A percentile compares a stretch with the other conserved stretches of the same genome.
Evolutionary conservation across 192 early-diverging fungal genomes (phyloP).

Genomic region (Coemansia sp.): DNA sequence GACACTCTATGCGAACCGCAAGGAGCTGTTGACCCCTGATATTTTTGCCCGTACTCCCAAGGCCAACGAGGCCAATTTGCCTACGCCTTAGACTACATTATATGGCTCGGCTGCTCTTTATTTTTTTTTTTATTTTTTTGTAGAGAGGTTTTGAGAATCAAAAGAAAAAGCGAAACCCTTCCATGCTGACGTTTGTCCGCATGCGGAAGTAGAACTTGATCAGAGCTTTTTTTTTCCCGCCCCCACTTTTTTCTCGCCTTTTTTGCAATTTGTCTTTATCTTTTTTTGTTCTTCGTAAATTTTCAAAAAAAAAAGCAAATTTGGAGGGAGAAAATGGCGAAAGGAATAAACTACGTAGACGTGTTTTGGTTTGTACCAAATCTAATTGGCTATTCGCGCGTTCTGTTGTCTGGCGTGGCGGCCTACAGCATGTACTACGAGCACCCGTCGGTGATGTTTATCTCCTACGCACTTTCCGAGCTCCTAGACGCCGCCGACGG

Average conservation of each 20-base stretch:
- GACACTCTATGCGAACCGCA: slow-evolving; percentile 63
- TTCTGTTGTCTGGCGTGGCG: slow-evolving; percentile 72
- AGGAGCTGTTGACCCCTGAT: slow-evolving; percentile 57
- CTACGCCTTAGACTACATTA: slow-evolving; percentile 11
- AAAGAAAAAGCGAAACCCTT: slow-evolving; percentile 4
- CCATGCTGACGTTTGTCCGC: neutral
- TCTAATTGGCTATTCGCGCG: slow-evolving; percentile 80
- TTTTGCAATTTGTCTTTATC: neutral
- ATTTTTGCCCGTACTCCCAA: slow-evolving; percentile 31
- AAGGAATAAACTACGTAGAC: slow-evolving; percentile 24
- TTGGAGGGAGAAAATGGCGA: slow-evolving; percentile 63
- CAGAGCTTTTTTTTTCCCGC: neutral
- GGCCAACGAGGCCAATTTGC: slow-evolving; percentile 30
- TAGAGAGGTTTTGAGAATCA: neutral
- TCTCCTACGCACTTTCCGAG: slow-evolving; percentile 84
- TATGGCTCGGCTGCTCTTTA: neutral
- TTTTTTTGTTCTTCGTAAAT: slow-evolving; percentile 52
- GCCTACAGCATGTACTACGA: slow-evolving; percentile 75
- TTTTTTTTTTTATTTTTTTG: neutral
- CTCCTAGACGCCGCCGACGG: slow-evolving; percentile 95
- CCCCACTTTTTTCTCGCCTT: neutral
- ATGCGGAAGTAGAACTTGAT: neutral
- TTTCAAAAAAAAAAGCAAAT: slow-evolving; percentile 59
- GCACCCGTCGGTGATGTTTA: slow-evolving; percentile 71
- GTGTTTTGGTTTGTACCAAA: slow-evolving; percentile 54